phyloP scores from a whole-genome alignment of 1,284 basidiomycete genomes.

The Ceraceosorus guamensis region DNA sequence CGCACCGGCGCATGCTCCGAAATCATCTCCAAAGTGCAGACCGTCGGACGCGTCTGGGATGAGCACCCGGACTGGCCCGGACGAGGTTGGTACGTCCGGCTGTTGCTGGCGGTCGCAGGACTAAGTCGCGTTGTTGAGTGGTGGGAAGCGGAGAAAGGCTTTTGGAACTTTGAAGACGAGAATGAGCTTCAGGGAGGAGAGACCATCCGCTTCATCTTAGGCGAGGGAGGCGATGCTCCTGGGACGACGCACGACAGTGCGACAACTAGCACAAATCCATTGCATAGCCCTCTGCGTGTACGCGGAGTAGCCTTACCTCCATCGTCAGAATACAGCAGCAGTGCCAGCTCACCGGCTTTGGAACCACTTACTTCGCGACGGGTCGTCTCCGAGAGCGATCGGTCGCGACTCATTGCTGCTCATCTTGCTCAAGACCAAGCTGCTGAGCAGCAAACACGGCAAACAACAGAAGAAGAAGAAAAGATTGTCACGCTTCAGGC shows the following conservation, averaged over 20 bases:
- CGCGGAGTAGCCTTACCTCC: neutral
- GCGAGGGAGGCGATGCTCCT: constrained; percentile 4
- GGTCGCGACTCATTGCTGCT: constrained; percentile 5
- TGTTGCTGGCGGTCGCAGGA: constrained; percentile 78
- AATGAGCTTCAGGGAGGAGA: constrained; percentile 55
- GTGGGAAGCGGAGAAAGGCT: constrained; percentile 99
- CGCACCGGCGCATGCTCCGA: constrained; percentile 76
- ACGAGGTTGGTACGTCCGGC: constrained; percentile 94
- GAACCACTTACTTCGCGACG: constrained; percentile 10
- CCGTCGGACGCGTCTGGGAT: constrained; percentile 89
- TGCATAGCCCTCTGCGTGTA: constrained; percentile 12
- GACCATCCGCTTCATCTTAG: constrained; percentile 32
- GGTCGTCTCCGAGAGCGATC: constrained; percentile 10
- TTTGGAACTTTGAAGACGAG: constrained; percentile 94
- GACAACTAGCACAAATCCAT: neutral
- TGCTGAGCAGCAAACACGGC: constrained; percentile 3
- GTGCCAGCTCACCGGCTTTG: constrained; percentile 31
- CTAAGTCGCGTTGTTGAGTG: constrained; percentile 94
- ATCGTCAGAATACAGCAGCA: constrained; percentile 17
- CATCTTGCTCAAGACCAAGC: neutral
- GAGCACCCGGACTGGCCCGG: constrained; percentile 97
- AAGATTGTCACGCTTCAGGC: neutral
- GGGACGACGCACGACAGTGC: neutral
- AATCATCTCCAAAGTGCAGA: constrained; percentile 80
- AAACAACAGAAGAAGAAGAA: neutral